phyloP scores from a whole-genome alignment of 2,329 filamentous ascomycete species.

The Paramyrothecium sp. region DNA sequence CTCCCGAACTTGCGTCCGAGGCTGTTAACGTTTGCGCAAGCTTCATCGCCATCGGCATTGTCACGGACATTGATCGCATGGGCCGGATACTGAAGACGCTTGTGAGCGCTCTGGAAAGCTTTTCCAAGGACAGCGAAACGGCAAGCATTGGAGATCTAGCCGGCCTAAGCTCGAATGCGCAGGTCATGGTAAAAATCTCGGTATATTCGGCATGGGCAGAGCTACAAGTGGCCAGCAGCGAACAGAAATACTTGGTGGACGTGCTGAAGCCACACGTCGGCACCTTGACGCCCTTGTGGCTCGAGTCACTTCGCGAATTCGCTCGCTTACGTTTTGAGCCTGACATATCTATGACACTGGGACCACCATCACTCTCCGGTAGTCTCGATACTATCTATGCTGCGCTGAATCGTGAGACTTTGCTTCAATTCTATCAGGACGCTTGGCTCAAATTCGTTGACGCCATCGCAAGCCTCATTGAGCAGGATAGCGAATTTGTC shows the following conservation, averaged over 20 bases:
- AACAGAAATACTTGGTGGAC: conserved; percentile 84
- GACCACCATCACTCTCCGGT: conserved; percentile 76
- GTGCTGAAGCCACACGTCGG: conserved; percentile 90
- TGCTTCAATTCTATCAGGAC: conserved; percentile 94
- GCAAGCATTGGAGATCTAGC: conserved; percentile 90
- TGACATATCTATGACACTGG: conserved; percentile 89
- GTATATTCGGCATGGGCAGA: conserved; percentile 98
- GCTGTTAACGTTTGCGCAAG: conserved; percentile 97
- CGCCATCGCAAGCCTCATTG: conserved; percentile 94
- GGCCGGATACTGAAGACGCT: conserved; percentile 93
- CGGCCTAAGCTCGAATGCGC: conserved; percentile 90
- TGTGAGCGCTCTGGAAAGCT: conserved; percentile 87
- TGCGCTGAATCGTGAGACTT: conserved; percentile 87
- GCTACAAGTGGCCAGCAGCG: conserved; percentile 88
- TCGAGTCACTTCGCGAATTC: conserved; percentile 90
- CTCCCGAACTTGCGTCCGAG: conserved; percentile 90
- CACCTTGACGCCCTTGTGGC: conserved; percentile 87
- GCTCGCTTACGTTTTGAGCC: conserved; percentile 92
- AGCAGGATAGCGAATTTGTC: conserved; percentile 96
- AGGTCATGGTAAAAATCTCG: conserved; percentile 98
- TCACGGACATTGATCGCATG: conserved; percentile 98
- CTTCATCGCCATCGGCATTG: conserved; percentile 95
- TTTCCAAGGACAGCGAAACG: conserved; percentile 76
- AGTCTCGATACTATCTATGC: conserved; percentile 94
- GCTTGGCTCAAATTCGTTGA: conserved; percentile 96